Percentiles rank a stretch among this genome's conserved stretches.
These are phyloP conservation scores for Lippia alba DNA, from an alignment of 305 asterid species.

Conservation along the genomic window DNA sequence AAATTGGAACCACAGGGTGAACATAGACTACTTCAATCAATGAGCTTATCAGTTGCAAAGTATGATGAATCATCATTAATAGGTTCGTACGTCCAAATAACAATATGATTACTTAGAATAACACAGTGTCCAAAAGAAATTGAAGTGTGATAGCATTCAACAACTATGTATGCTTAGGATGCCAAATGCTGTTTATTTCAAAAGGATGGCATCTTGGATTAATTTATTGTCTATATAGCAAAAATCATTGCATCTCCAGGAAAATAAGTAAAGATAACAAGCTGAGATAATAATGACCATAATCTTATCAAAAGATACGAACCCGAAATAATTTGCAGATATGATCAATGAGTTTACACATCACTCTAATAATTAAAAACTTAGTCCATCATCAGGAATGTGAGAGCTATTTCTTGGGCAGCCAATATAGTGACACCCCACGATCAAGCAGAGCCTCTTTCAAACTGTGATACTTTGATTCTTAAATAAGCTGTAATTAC, in stretches of 20 bases:
- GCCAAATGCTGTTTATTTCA: too few species aligned
- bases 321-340: background rate
- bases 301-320: background rate
- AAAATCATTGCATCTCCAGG: slow-evolving; percentile 3
- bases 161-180: background rate
- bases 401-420: background rate
- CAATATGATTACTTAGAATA: slow-evolving; percentile 23
- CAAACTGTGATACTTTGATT: slow-evolving; percentile 14
- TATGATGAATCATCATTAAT: slow-evolving; percentile 6
- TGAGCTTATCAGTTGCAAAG: slow-evolving; percentile 18
- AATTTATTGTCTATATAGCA: background rate
- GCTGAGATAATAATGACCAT: slow-evolving; percentile 2
- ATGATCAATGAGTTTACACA: background rate
- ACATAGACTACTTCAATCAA: slow-evolving; percentile 27
- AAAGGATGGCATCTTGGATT: too few species aligned
- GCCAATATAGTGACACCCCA: slow-evolving; percentile 13
- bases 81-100: slow-evolving; percentile 8
- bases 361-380: background rate
- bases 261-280: background rate
- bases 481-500: slow-evolving; percentile 8
- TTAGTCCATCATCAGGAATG: background rate
- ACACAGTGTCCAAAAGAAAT: slow-evolving; percentile 1
- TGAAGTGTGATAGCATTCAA: background rate
- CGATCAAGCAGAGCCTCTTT: slow-evolving; percentile 19
- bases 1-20: slow-evolving; percentile 28